A percentile compares a stretch with the other conserved stretches of the same genome.
Evolutionary conservation across 2,329 filamentous ascomycete genomes (phyloP).

Genomic region (Phialemoniopsis sp.): DNA sequence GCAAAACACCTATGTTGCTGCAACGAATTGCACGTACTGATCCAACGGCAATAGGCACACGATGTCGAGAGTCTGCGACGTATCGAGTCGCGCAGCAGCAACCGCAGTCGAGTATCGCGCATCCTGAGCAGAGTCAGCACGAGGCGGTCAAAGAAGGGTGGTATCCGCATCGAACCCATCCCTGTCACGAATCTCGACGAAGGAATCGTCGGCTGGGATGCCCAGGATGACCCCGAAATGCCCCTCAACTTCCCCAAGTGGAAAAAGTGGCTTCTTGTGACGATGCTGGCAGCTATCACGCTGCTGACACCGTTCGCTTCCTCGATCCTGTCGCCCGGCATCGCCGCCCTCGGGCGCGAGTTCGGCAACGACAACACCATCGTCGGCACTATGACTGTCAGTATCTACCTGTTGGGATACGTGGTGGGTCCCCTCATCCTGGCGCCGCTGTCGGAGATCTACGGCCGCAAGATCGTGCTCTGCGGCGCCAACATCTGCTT

Average conservation of each 20-base stretch:
- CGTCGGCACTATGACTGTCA: slow-evolving; percentile 49
- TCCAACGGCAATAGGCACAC: neutral
- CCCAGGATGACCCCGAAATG: slow-evolving; percentile 51
- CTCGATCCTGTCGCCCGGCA: slow-evolving; percentile 52
- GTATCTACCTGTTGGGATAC: slow-evolving; percentile 54
- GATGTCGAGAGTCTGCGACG: neutral
- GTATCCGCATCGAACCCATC: slow-evolving; percentile 26
- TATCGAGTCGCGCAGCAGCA: slow-evolving; percentile 4
- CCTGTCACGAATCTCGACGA: slow-evolving; percentile 45
- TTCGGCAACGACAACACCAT: slow-evolving; percentile 37
- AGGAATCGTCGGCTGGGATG: slow-evolving; percentile 57
- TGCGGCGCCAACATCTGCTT: slow-evolving; percentile 56
- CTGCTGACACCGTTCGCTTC: slow-evolving; percentile 64
- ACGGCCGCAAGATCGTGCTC: slow-evolving; percentile 44
- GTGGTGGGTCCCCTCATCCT: slow-evolving; percentile 8
- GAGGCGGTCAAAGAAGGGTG: slow-evolving; percentile 18
- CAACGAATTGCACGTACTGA: too few relatives aligned
- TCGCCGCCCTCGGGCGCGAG: slow-evolving; percentile 35
- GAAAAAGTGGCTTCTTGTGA: slow-evolving; percentile 55
- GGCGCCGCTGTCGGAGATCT: slow-evolving; percentile 12
- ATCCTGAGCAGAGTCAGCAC: slow-evolving; percentile 20
- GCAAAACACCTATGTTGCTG: neutral
- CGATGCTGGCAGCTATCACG: slow-evolving; percentile 55
- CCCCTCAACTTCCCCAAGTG: slow-evolving; percentile 52
- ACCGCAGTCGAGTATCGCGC: slow-evolving; percentile 15